These are phyloP conservation scores for Ceratobasidium sp. DNA, from an alignment of 1,284 basidiomycete species.

Conservation along the genomic window DNA sequence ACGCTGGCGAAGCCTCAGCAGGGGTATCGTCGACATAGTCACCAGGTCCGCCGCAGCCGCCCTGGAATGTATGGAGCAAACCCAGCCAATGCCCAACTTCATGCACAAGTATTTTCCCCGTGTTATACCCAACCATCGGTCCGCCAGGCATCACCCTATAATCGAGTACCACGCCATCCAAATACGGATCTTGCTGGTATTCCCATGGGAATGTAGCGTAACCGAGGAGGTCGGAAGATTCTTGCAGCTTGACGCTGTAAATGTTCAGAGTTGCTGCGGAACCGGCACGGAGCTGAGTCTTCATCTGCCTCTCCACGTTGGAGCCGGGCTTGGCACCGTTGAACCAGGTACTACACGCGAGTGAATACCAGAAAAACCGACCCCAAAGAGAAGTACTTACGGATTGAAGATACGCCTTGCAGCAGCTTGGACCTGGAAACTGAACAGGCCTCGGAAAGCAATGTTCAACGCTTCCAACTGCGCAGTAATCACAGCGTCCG, in stretches of 20 bases:
- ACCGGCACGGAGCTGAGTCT: neutral
- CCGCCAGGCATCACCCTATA: constrained; percentile 52
- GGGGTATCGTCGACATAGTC: constrained; percentile 53
- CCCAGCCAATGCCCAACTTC: constrained; percentile 52
- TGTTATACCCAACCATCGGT: constrained; percentile 51
- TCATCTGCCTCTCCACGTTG: neutral
- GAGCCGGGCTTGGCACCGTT: no score
- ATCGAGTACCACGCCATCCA: constrained; percentile 50
- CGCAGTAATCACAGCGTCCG: neutral
- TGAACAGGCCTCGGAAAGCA: neutral
- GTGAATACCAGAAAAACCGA: no score
- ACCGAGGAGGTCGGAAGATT: neutral
- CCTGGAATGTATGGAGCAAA: constrained; percentile 59
- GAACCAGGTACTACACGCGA: neutral
- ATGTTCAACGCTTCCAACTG: neutral
- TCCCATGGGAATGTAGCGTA: constrained; percentile 14
- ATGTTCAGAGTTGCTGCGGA: neutral
- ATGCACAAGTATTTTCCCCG: constrained; percentile 53
- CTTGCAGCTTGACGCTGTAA: neutral
- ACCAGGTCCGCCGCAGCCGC: constrained; percentile 56
- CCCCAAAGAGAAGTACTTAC: neutral
- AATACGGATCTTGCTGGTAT: constrained; percentile 29
- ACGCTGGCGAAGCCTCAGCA: constrained; percentile 40
- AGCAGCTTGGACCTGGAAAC: neutral
- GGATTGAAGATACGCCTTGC: neutral